Percentiles rank a stretch among this genome's conserved stretches.
Conservation (phyloP, 352 stramenopile genomes). For the Pythium biforme region DNA sequence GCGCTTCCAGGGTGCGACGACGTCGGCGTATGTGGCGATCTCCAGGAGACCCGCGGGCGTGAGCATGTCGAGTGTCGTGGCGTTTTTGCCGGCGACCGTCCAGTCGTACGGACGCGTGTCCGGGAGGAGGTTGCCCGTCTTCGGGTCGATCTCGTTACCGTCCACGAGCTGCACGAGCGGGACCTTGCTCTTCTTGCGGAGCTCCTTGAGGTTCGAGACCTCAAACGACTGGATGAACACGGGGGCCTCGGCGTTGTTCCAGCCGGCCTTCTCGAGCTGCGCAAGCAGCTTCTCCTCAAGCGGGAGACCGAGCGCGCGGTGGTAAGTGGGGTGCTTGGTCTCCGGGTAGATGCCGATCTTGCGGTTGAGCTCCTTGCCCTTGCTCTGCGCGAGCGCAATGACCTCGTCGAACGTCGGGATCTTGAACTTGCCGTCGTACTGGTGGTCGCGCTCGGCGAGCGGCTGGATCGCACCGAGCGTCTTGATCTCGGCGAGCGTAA, state of each 20-base stretch:
- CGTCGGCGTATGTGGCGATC: conserved; percentile 61
- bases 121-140: conserved; percentile 51
- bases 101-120: conserved; percentile 69
- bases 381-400: conserved; percentile 71
- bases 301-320: conserved; percentile 61
- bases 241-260: conserved; percentile 58
- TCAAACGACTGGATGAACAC: conserved; percentile 82
- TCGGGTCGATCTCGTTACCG: conserved; percentile 45
- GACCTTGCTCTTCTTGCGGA: conserved; percentile 62
- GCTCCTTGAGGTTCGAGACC: conserved; percentile 63
- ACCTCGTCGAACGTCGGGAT: conserved; percentile 90
- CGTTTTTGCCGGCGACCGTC: conserved; percentile 47
- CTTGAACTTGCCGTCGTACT: conserved; percentile 79
- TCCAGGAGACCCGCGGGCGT: conserved; percentile 56
- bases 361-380: conserved; percentile 53
- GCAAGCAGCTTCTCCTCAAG: conserved; percentile 79
- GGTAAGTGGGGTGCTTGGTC: conserved; percentile 84
- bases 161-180: conserved; percentile 85
- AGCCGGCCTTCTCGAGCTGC: conserved; percentile 63
- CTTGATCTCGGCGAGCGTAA: conserved; percentile 91
- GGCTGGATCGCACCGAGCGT: conserved; percentile 79
- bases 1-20: conserved; percentile 82
- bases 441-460: conserved; percentile 70
- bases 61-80: conserved; percentile 54
- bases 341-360: conserved; percentile 87